These are phyloP conservation scores for Sclerotiophoma versabilis DNA, from an alignment of 2,329 filamentous ascomycete species.

Conservation along the genomic window DNA sequence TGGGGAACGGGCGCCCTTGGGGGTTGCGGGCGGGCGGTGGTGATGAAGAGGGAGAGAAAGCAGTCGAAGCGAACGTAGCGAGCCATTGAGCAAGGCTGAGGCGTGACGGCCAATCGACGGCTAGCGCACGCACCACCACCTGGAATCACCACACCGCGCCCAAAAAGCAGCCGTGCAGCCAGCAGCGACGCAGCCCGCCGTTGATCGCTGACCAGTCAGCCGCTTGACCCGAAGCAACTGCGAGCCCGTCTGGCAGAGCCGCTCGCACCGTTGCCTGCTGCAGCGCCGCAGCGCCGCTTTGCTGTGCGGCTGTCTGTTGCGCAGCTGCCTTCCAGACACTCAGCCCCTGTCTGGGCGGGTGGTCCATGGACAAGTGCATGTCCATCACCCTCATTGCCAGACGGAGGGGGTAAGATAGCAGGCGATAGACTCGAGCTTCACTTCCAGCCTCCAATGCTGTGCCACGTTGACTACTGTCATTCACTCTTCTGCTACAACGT, in stretches of 20 bases:
- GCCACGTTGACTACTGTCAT: background rate
- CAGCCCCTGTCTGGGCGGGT: conserved; percentile 12
- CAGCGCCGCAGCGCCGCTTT: background rate
- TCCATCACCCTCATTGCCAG: conserved; percentile 2
- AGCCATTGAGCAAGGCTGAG: conserved; percentile 26
- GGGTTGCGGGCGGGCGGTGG: conserved; percentile 33
- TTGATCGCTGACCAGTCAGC: background rate
- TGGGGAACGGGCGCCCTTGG: conserved; percentile 36
- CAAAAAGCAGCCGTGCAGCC: conserved; percentile 6
- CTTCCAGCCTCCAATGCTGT: background rate
- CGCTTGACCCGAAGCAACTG: background rate
- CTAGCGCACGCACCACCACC: conserved; percentile 9
- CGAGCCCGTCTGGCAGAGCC: conserved; percentile 1
- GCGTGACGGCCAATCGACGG: conserved; percentile 13
- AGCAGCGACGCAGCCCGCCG: conserved; percentile 4
- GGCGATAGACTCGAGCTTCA: conserved; percentile 3
- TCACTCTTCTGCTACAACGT: background rate
- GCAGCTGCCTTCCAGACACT: background rate
- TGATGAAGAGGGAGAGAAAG: conserved; percentile 31
- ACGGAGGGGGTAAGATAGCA: background rate
- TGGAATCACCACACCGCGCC: conserved; percentile 22
- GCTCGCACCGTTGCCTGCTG: background rate
- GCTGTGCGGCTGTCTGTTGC: background rate
- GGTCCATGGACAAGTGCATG: conserved; percentile 9
- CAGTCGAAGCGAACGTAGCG: conserved; percentile 22